Conservation (phyloP, 2,329 filamentous ascomycete genomes). For the Colletotrichum caudatum region DNA sequence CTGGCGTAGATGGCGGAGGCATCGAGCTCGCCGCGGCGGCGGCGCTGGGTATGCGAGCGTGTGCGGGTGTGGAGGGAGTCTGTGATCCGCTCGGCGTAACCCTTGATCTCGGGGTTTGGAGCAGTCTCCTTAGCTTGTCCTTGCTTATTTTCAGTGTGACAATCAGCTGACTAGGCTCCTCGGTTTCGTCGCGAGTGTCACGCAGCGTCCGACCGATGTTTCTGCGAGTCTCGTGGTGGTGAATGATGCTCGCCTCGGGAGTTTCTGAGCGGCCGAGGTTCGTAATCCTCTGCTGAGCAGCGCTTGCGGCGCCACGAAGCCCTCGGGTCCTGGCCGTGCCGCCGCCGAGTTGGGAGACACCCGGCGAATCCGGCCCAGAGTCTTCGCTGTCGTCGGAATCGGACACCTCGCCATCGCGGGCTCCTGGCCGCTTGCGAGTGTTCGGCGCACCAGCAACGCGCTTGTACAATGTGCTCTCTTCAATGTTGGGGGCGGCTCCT, state of each 20-base stretch:
- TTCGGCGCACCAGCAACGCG: slow-evolving; percentile 70
- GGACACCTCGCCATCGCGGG: slow-evolving; percentile 78
- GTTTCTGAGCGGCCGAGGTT: slow-evolving; percentile 87
- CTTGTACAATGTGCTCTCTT: slow-evolving; percentile 91
- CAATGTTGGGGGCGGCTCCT: slow-evolving; percentile 81
- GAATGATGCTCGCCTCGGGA: slow-evolving; percentile 75
- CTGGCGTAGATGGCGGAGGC: slow-evolving; percentile 55
- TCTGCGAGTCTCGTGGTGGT: slow-evolving; percentile 76
- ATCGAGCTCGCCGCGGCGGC: slow-evolving; percentile 49
- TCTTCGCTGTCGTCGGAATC: slow-evolving; percentile 95
- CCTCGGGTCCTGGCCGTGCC: slow-evolving; percentile 88
- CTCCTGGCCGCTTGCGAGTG: slow-evolving; percentile 67
- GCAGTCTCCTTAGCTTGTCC: slow-evolving; percentile 76
- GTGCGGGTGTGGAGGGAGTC: slow-evolving; percentile 48
- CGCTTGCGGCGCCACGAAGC: slow-evolving; percentile 88
- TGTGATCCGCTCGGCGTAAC: slow-evolving; percentile 48
- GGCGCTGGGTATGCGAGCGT: slow-evolving; percentile 49
- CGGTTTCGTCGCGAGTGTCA: slow-evolving; percentile 83
- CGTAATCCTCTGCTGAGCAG: slow-evolving; percentile 88
- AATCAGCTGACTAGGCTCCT: slow-evolving; percentile 76
- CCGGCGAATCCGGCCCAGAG: slow-evolving; percentile 87
- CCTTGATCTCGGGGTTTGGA: slow-evolving; percentile 61
- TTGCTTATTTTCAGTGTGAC: slow-evolving; percentile 81
- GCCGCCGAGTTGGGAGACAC: slow-evolving; percentile 77
- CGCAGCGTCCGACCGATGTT: slow-evolving; percentile 69